These are phyloP conservation scores for Ogataea dorogensis DNA, from an alignment of 805 yeast species.

Conservation along the genomic window DNA sequence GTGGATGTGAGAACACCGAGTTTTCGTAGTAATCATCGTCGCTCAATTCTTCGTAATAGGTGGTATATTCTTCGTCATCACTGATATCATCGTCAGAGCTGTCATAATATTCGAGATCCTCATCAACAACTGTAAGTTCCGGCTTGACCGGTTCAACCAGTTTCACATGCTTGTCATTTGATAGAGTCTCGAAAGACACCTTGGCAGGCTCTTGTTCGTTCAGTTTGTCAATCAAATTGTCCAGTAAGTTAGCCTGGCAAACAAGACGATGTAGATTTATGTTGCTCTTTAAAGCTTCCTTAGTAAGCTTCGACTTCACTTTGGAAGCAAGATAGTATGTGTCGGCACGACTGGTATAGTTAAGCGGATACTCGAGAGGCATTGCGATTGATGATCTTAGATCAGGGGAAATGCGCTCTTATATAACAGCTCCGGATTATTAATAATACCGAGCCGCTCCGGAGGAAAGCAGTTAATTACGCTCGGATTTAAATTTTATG, in stretches of 20 bases:
- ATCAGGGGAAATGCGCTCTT: no score
- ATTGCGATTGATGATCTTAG: constrained; percentile 1
- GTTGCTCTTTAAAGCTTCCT: constrained; percentile 58
- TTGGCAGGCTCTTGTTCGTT: constrained; percentile 22
- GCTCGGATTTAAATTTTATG: no score
- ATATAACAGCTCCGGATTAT: neutral
- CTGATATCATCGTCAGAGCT: constrained; percentile 33
- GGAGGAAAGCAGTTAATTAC: no score
- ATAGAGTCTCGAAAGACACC: constrained; percentile 10
- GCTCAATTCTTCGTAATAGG: constrained; percentile 17
- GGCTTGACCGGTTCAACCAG: constrained; percentile 19
- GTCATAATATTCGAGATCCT: constrained; percentile 16
- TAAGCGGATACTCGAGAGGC: constrained; percentile 4
- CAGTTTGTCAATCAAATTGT: constrained; percentile 56
- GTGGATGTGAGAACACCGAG: constrained; percentile 1
- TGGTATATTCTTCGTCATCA: constrained; percentile 27
- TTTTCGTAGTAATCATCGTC: constrained; percentile 23
- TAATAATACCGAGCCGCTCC: no score
- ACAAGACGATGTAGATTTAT: constrained; percentile 58
- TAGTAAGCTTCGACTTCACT: constrained; percentile 62
- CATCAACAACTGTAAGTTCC: constrained; percentile 3
- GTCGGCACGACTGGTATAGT: constrained; percentile 35
- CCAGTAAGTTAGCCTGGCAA: constrained; percentile 70
- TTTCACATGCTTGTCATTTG: constrained; percentile 23
- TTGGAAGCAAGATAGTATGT: constrained; percentile 61